These are phyloP conservation scores for Nevesoporus exiguus DNA, from an alignment of 768 basidiomycete species.

Conservation along the genomic window DNA sequence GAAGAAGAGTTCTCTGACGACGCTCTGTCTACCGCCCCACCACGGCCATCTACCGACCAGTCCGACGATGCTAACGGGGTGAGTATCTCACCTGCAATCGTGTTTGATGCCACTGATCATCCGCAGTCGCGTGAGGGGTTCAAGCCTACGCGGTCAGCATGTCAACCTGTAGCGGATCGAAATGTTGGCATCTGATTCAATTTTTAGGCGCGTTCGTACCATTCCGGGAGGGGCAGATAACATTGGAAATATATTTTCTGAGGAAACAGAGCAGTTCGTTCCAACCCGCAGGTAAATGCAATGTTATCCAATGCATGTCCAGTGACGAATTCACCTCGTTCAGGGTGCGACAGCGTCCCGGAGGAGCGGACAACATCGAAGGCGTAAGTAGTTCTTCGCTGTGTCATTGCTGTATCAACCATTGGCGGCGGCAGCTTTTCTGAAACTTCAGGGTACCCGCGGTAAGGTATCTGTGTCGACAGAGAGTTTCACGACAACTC, in stretches of 20 bases:
- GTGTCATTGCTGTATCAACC: not conserved
- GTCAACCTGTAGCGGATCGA: not conserved
- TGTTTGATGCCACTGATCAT: not conserved
- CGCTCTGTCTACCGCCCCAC: constrained; percentile 57
- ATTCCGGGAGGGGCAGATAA: constrained; percentile 29
- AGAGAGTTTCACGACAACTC: not conserved
- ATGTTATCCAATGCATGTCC: not conserved
- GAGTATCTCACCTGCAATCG: not conserved
- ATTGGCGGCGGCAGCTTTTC: constrained; percentile 27
- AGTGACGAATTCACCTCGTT: not conserved
- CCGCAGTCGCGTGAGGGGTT: constrained; percentile 10
- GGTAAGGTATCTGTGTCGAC: not conserved
- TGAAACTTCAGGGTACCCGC: constrained; percentile 2
- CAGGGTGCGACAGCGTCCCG: constrained; percentile 67
- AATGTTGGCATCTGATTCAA: not conserved
- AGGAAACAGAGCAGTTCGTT: constrained; percentile 48
- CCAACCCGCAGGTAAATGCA: constrained; percentile 61
- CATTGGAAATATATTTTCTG: constrained; percentile 43
- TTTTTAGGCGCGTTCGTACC: constrained; percentile 32
- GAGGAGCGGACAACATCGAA: constrained; percentile 59
- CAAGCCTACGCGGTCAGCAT: constrained; percentile 51
- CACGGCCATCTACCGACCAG: constrained; percentile 18
- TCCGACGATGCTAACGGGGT: not conserved
- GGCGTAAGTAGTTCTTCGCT: constrained; percentile 28
- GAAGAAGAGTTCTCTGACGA: constrained; percentile 49